A percentile compares a stretch with the other conserved stretches of the same genome.
phyloP scores from a whole-genome alignment of 176 grass and related monocot genomes.

The Eremochloa ophiuroides region DNA sequence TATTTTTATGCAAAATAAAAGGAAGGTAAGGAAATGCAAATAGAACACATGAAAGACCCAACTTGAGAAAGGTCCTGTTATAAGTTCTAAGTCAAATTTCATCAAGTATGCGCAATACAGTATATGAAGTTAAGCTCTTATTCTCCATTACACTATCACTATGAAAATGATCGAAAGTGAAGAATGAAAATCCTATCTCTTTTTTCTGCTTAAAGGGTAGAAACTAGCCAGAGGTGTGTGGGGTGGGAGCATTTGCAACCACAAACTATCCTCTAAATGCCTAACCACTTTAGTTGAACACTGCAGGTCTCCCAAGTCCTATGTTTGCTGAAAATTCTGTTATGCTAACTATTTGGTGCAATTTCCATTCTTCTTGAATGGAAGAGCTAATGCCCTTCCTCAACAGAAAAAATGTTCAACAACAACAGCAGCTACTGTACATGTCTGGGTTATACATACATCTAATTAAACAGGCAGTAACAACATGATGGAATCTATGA shows the following conservation, averaged over 20 bases:
- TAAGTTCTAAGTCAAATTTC: neutral
- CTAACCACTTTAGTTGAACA: too few species aligned
- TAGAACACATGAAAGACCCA: neutral
- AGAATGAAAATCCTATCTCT: neutral
- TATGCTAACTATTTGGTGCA: neutral
- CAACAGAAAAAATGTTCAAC: neutral
- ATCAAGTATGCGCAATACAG: neutral
- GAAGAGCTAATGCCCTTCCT: neutral
- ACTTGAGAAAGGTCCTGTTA: neutral
- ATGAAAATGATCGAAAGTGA: neutral
- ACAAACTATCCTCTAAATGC: neutral
- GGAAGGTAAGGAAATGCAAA: neutral
- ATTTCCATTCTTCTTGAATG: neutral
- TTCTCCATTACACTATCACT: neutral
- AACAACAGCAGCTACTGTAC: neutral
- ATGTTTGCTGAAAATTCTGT: neutral
- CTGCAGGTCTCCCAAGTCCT: too few species aligned
- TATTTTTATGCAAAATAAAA: neutral
- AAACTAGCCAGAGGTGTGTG: too few species aligned
- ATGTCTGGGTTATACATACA: neutral
- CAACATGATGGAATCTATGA: neutral
- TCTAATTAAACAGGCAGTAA: neutral
- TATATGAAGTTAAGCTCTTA: neutral
- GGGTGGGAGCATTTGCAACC: neutral
- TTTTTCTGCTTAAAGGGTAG: neutral